Evolutionary conservation across 352 stramenopile genomes (phyloP).

Genomic region (Phytophthora quininea): DNA sequence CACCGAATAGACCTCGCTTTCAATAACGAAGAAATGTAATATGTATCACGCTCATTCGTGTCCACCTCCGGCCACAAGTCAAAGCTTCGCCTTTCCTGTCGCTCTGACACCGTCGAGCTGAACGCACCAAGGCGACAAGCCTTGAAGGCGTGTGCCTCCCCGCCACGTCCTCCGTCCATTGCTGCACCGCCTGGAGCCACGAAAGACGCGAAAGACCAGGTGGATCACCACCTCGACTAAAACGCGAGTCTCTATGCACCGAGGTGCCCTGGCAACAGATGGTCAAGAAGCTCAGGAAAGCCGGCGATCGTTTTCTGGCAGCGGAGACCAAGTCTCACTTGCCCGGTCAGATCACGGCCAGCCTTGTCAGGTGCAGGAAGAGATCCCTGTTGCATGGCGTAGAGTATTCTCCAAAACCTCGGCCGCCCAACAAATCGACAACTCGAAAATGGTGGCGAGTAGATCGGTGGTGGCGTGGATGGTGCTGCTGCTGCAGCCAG

Average conservation of each 20-base stretch:
- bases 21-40: constrained; percentile 4
- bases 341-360: background rate
- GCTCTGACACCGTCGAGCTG: background rate
- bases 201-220: constrained; percentile 15
- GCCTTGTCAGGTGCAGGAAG: background rate
- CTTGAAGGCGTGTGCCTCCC: constrained; percentile 4
- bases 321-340: constrained; percentile 7
- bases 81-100: background rate
- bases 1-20: background rate
- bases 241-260: constrained; percentile 8
- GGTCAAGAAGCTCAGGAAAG: constrained; percentile 2
- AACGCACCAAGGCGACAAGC: constrained; percentile 7
- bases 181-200: constrained; percentile 4
- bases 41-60: background rate
- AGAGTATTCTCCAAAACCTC: constrained; percentile 15
- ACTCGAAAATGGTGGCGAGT: too few species aligned
- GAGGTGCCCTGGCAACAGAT: constrained; percentile 6
- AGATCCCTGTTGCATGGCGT: background rate
- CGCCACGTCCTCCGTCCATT: constrained; percentile 11
- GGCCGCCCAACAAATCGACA: background rate
- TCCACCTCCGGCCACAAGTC: background rate
- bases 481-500: constrained; percentile 1
- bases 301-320: constrained; percentile 20
- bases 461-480: background rate
- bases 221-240: constrained; percentile 18